Conservation (phyloP, 148 eudicot genomes). For the Heliosperma pusillum region DNA sequence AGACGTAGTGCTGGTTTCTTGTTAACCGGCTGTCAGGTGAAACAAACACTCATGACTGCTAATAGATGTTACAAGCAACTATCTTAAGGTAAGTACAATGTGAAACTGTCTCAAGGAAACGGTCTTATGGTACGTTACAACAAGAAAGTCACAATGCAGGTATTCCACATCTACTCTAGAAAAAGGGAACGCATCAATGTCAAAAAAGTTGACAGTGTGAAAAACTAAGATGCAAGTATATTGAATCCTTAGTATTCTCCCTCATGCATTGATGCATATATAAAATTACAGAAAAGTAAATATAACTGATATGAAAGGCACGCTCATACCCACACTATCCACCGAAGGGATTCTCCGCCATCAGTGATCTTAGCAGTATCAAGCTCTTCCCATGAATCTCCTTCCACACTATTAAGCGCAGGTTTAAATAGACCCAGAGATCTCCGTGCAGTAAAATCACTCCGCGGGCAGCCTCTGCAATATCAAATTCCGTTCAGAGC, state of each 20-base stretch:
- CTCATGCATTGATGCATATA: not conserved
- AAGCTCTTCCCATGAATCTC: conserved; percentile 97
- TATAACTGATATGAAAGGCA: not conserved
- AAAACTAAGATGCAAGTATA: not conserved
- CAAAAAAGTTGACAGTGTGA: no score
- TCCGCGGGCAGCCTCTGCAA: conserved; percentile 92
- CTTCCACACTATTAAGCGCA: conserved; percentile 52
- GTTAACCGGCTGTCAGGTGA: no score
- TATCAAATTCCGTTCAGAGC: conserved; percentile 45
- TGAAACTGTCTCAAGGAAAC: no score
- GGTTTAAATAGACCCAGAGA: conserved; percentile 66
- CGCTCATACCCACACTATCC: conserved; percentile 93
- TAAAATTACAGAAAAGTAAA: not conserved
- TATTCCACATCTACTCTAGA: no score
- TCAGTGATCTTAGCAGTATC: conserved; percentile 53
- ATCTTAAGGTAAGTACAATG: no score
- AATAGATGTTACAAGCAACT: no score
- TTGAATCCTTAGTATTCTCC: not conserved
- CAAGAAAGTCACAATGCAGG: no score
- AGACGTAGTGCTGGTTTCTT: no score
- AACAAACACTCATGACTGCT: no score
- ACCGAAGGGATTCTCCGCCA: conserved; percentile 67
- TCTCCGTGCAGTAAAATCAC: conserved; percentile 63
- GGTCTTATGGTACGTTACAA: no score
- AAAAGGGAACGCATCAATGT: no score